Conservation (phyloP, 2,329 filamentous ascomycete genomes). For the Diaporthe sp. region DNA sequence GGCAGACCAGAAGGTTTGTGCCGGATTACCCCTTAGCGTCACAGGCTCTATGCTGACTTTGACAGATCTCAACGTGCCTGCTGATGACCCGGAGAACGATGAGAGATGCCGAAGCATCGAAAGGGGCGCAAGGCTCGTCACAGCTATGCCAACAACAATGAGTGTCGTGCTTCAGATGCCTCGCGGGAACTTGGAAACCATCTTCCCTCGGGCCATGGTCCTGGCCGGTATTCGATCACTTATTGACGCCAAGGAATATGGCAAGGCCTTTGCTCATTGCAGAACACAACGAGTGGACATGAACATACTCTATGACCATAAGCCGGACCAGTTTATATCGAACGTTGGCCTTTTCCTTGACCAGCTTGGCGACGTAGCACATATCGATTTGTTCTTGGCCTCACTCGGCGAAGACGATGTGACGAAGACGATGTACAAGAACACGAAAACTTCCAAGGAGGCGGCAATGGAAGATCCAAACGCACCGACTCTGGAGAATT, state of each 20-base stretch:
- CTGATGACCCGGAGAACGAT: conserved; percentile 90
- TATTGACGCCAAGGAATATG: conserved; percentile 85
- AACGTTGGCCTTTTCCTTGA: conserved; percentile 83
- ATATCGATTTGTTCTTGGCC: conserved; percentile 92
- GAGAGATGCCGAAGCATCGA: conserved; percentile 94
- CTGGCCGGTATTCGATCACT: conserved; percentile 87
- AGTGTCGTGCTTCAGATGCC: conserved; percentile 94
- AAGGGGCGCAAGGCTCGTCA: conserved; percentile 87
- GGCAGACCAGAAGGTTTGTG: conserved; percentile 71
- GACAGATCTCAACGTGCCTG: conserved; percentile 82
- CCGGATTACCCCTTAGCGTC: too few relatives aligned
- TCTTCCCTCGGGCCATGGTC: conserved; percentile 92
- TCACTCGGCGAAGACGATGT: conserved; percentile 92
- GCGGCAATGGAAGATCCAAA: conserved; percentile 6
- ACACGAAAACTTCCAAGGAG: conserved; percentile 72
- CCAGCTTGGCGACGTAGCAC: conserved; percentile 84
- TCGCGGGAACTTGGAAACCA: conserved; percentile 93
- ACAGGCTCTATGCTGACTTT: conserved; percentile 43
- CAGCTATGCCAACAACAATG: conserved; percentile 89
- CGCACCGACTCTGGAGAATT: conserved; percentile 1
- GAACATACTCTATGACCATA: conserved; percentile 96
- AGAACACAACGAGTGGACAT: conserved; percentile 95
- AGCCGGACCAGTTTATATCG: conserved; percentile 85
- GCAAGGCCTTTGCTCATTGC: conserved; percentile 86
- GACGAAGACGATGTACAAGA: conserved; percentile 90